phyloP scores from a whole-genome alignment of 768 basidiomycete genomes.

The Lentinula guzmanii region DNA sequence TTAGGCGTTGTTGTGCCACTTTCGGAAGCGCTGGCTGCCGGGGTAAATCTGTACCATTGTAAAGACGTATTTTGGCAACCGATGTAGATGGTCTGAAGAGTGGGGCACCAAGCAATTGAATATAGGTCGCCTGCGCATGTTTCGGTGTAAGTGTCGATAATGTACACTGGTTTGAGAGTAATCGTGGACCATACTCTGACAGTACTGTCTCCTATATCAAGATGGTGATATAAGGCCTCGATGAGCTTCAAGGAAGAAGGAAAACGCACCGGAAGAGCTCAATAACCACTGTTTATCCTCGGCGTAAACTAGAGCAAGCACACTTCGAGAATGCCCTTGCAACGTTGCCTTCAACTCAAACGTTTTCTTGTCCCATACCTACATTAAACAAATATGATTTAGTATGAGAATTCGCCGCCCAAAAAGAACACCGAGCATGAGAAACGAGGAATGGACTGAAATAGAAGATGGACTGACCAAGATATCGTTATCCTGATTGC shows the following conservation, averaged over 20 bases:
- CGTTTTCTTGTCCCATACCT: conserved; percentile 84
- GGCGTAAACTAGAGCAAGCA: conserved; percentile 74
- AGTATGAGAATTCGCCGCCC: background rate
- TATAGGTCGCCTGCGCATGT: conserved; percentile 84
- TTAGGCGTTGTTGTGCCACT: conserved; percentile 28
- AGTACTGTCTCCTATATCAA: conserved; percentile 71
- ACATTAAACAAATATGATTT: background rate
- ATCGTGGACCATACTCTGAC: conserved; percentile 83
- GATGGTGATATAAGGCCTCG: conserved; percentile 1
- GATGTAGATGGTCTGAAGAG: conserved; percentile 67
- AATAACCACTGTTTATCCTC: conserved; percentile 79
- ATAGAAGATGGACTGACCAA: conserved; percentile 40
- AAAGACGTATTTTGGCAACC: conserved; percentile 93
- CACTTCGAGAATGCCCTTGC: conserved; percentile 78
- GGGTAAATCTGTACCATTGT: conserved; percentile 73
- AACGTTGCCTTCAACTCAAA: conserved; percentile 66
- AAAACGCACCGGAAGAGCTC: conserved; percentile 72
- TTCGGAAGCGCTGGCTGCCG: conserved; percentile 13
- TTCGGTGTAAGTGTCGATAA: conserved; percentile 74
- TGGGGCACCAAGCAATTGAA: conserved; percentile 72
- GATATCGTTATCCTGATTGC: conserved; percentile 74
- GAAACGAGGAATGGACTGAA: background rate
- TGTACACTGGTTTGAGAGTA: conserved; percentile 58
- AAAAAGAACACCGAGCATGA: background rate
- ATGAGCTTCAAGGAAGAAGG: background rate